Evolutionary conservation across 2,329 filamentous ascomycete genomes (phyloP).

Genomic region (Ascochyta clinopodiicola): DNA sequence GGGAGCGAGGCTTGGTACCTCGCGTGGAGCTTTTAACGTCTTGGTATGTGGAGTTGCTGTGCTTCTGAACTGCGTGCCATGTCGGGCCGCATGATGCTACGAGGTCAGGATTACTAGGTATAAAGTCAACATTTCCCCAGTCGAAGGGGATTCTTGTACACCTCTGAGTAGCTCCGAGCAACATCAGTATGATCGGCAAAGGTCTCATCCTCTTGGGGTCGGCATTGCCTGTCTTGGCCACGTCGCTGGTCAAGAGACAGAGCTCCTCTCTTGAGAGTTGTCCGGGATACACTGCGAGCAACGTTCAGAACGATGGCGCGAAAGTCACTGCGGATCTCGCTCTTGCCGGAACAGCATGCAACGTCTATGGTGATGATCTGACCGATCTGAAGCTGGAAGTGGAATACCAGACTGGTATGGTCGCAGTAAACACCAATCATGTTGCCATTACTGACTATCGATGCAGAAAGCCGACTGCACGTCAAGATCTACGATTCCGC

Average conservation of each 20-base stretch:
- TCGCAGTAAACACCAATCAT: slow-evolving; percentile 60
- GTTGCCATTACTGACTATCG: slow-evolving; percentile 51
- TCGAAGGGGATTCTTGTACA: not conserved
- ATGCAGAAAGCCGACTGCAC: slow-evolving; percentile 68
- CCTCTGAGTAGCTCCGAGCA: slow-evolving; percentile 4
- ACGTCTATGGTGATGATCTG: slow-evolving; percentile 65
- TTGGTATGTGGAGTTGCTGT: slow-evolving; percentile 11
- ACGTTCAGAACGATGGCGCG: slow-evolving; percentile 59
- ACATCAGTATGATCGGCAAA: slow-evolving; percentile 32
- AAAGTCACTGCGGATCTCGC: slow-evolving; percentile 71
- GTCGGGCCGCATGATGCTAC: slow-evolving; percentile 12
- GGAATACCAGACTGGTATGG: slow-evolving; percentile 65
- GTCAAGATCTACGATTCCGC: slow-evolving; percentile 74
- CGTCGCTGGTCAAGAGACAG: slow-evolving; percentile 26
- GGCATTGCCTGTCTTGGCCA: slow-evolving; percentile 28
- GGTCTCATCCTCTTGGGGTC: slow-evolving; percentile 30
- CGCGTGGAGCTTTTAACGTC: slow-evolving; percentile 10
- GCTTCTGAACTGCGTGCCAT: slow-evolving; percentile 6
- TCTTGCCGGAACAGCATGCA: slow-evolving; percentile 70
- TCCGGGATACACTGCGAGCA: slow-evolving; percentile 70
- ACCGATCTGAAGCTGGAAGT: slow-evolving; percentile 62
- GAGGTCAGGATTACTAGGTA: not conserved
- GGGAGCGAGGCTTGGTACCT: slow-evolving; percentile 30
- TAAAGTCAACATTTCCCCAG: not conserved
- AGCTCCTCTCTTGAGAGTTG: slow-evolving; percentile 52